A percentile compares a stretch with the other conserved stretches of the same genome.
Conservation (phyloP, 495 filamentous ascomycete genomes). For the Xylaria longipes region DNA sequence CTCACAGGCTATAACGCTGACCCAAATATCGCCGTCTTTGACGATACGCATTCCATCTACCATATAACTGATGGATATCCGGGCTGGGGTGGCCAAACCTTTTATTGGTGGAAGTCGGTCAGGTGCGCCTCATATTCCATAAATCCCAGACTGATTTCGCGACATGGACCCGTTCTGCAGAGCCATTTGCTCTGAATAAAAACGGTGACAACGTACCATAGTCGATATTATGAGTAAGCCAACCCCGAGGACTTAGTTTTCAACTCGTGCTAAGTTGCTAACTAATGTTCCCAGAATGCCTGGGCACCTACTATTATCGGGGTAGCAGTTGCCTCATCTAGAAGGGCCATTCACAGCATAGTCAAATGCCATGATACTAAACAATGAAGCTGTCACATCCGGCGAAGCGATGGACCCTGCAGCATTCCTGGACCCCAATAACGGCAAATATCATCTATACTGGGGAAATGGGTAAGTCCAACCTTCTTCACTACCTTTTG, state of each 20-base stretch:
- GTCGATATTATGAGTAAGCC: constrained; percentile 27
- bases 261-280: background rate
- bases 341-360: constrained; percentile 27
- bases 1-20: constrained; percentile 25
- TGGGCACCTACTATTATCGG: constrained; percentile 33
- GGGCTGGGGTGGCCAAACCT: constrained; percentile 28
- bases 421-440: constrained; percentile 23
- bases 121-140: background rate
- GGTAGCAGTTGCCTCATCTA: constrained; percentile 23
- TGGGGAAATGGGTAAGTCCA: constrained; percentile 28
- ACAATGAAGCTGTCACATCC: constrained; percentile 25
- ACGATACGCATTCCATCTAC: constrained; percentile 27
- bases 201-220: constrained; percentile 28
- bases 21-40: constrained; percentile 30
- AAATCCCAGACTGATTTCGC: constrained; percentile 15
- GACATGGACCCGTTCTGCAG: constrained; percentile 24
- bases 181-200: constrained; percentile 28
- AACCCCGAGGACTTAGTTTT: background rate
- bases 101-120: constrained; percentile 30
- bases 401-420: constrained; percentile 27
- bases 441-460: constrained; percentile 28
- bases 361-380: constrained; percentile 23
- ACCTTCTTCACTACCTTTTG: background rate
- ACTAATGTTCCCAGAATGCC: constrained; percentile 10
- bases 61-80: constrained; percentile 28